These are phyloP conservation scores for Pseudogymnoascus sp. DNA, from an alignment of 2,329 filamentous ascomycete genomes.

Conservation along the genomic window DNA sequence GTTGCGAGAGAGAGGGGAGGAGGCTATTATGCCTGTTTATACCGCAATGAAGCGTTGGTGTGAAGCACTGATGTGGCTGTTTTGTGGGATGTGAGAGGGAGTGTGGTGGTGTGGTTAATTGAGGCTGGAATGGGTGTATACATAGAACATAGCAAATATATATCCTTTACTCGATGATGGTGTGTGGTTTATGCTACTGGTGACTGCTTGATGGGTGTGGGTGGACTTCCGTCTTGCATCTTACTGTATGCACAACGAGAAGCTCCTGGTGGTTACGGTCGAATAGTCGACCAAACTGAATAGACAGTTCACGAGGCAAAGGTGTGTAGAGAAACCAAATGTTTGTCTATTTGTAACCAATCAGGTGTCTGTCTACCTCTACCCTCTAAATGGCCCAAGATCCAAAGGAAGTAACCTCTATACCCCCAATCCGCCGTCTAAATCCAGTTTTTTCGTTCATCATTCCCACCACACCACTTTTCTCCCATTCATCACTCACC, in stretches of 20 bases:
- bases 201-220: neutral
- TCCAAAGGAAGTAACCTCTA: neutral
- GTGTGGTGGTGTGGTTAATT: neutral
- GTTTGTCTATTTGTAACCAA: neutral
- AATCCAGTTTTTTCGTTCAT: neutral
- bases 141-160: constrained; percentile 5
- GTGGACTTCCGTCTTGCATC: neutral
- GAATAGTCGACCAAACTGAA: neutral
- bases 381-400: neutral
- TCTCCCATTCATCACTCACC: neutral
- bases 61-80: neutral
- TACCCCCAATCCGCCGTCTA: neutral
- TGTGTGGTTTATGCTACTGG: neutral
- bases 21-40: neutral
- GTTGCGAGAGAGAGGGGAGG: neutral
- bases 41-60: neutral
- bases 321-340: neutral
- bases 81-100: neutral
- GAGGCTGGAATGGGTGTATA: constrained; percentile 1
- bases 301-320: neutral
- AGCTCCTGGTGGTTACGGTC: too few species aligned
- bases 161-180: neutral
- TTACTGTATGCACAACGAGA: neutral
- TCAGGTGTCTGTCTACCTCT: neutral
- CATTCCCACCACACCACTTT: too few species aligned